Percentiles rank a stretch among this genome's conserved stretches.
phyloP scores from a whole-genome alignment of 441 rosid genomes.

The Mallotus repandus region DNA sequence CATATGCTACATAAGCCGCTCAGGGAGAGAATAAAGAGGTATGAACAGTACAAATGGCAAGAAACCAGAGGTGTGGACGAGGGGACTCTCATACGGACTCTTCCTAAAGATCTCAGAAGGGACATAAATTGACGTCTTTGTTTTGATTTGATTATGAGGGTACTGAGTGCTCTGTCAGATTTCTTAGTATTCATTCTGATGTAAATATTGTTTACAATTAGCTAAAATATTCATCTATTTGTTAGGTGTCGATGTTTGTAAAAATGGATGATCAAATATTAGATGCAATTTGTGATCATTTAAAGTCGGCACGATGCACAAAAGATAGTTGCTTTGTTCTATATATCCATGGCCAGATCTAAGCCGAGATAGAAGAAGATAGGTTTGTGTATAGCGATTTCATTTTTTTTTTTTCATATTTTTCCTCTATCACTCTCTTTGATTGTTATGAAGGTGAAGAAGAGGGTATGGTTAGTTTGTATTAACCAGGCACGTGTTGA shows the following conservation, averaged over 20 bases:
- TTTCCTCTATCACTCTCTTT: too few species aligned
- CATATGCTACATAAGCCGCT: conserved; percentile 52
- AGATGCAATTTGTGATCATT: conserved; percentile 84
- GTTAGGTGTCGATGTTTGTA: conserved; percentile 80
- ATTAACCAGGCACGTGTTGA: too few species aligned
- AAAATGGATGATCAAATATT: conserved; percentile 89
- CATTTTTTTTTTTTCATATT: too few species aligned
- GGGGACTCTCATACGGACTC: conserved; percentile 39
- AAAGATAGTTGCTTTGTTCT: conserved; percentile 63
- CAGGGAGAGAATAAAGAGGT: conserved; percentile 44
- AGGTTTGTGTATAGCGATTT: too few species aligned
- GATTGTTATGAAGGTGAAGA: too few species aligned
- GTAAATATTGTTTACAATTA: neutral
- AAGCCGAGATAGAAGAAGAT: too few species aligned
- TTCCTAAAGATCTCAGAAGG: conserved; percentile 63
- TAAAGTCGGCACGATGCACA: conserved; percentile 65
- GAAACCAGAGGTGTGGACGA: conserved; percentile 68
- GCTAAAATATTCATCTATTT: conserved; percentile 1
- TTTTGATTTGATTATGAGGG: conserved; percentile 46
- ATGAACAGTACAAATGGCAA: conserved; percentile 65
- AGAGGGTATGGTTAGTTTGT: too few species aligned
- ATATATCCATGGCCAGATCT: too few species aligned
- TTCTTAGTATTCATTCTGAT: too few species aligned
- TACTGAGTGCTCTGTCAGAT: conserved; percentile 25
- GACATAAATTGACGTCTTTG: conserved; percentile 67